Evolutionary conservation across 2,329 filamentous ascomycete genomes (phyloP).

Genomic region (Zasmidium citrigriseum): DNA sequence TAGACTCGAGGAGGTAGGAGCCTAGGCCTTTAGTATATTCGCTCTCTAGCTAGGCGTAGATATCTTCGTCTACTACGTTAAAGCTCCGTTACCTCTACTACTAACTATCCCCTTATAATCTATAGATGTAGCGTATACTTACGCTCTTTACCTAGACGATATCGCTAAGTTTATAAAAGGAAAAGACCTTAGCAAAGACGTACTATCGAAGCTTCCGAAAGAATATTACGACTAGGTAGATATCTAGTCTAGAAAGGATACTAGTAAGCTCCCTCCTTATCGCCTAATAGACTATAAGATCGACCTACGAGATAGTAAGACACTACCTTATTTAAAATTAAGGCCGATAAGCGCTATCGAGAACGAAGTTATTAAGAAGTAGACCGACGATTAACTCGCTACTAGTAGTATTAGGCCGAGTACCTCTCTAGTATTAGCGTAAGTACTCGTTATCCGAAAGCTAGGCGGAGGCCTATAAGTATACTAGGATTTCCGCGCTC

Average conservation of each 20-base stretch:
- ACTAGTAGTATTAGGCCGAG: constrained; percentile 2
- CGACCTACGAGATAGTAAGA: background rate
- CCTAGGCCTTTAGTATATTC: background rate
- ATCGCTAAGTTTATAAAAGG: background rate
- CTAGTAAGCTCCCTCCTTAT: background rate
- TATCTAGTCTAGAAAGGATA: background rate
- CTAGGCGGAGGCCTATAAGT: constrained; percentile 10
- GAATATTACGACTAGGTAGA: background rate
- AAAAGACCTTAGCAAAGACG: background rate
- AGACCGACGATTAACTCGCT: constrained; percentile 9
- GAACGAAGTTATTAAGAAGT: constrained; percentile 13
- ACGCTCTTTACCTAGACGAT: background rate
- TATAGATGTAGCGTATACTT: background rate
- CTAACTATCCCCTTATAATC: background rate
- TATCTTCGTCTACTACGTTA: background rate
- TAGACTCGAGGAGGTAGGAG: background rate
- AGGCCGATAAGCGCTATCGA: constrained; percentile 1
- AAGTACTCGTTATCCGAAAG: constrained; percentile 8
- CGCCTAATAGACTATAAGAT: constrained; percentile 4
- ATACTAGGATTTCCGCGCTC: background rate
- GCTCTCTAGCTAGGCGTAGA: background rate
- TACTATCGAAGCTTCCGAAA: background rate
- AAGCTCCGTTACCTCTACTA: background rate
- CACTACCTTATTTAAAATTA: constrained; percentile 1
- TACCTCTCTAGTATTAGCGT: background rate